Percentiles rank a stretch among this genome's conserved stretches.
Conservation (phyloP, 1,284 basidiomycete genomes). For the Puccinia novopanici region DNA sequence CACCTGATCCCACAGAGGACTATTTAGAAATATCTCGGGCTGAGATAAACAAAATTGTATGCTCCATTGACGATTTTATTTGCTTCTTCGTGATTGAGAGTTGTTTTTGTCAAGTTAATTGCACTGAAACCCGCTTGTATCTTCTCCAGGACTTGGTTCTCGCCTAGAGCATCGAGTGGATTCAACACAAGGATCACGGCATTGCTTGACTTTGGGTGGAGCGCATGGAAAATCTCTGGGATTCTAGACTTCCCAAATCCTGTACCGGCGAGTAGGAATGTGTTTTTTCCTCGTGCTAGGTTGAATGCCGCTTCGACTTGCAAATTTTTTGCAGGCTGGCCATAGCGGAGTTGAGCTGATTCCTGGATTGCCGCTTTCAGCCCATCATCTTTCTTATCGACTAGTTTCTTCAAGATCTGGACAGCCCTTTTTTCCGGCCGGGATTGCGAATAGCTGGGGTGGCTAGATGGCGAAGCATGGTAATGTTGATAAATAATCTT, state of each 20-base stretch:
- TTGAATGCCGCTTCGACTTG: not conserved
- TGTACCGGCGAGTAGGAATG: not conserved
- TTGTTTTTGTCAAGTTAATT: slow-evolving; percentile 2
- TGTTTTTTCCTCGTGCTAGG: not conserved
- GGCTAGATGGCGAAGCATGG: not conserved
- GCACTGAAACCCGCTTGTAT: not conserved
- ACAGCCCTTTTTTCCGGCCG: not conserved
- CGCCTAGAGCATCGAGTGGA: not conserved
- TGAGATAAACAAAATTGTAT: slow-evolving; percentile 2
- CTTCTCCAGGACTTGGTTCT: slow-evolving; percentile 6
- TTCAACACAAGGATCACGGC: not conserved
- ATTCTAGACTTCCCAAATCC: slow-evolving; percentile 9
- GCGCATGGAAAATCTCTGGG: not conserved
- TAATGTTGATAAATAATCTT: too few relatives aligned
- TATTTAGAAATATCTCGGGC: slow-evolving; percentile 13
- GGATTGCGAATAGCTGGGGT: not conserved
- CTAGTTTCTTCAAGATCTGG: not conserved
- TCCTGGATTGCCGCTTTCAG: not conserved
- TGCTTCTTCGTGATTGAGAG: not conserved
- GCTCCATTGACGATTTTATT: not conserved
- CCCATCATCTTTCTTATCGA: not conserved
- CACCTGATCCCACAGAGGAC: not conserved
- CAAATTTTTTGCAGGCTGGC: not conserved
- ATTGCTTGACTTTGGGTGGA: not conserved
- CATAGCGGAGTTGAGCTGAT: not conserved